A percentile compares a stretch with the other conserved stretches of the same genome.
Evolutionary conservation across 1,139 yeast genomes (phyloP).

Genomic region (Casaregolazyma suthepensis): DNA sequence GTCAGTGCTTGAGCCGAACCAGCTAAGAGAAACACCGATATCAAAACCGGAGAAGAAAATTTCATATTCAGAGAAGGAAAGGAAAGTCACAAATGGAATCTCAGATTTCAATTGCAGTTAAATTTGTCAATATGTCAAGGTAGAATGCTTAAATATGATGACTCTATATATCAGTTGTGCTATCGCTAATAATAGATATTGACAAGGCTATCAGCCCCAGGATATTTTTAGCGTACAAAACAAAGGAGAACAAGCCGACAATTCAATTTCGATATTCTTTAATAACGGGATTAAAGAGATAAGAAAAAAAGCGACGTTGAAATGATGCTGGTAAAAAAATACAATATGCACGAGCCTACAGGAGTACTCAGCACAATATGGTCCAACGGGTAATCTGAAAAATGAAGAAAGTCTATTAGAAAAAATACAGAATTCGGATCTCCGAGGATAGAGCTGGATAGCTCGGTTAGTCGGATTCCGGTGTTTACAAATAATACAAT

Average conservation of each 20-base stretch:
- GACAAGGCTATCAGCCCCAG: neutral
- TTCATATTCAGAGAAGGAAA: neutral
- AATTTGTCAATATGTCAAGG: neutral
- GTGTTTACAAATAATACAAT: too few relatives aligned
- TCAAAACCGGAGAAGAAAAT: neutral
- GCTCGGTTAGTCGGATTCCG: too few relatives aligned
- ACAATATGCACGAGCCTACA: neutral
- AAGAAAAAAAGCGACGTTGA: neutral
- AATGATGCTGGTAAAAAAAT: neutral
- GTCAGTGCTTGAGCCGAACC: conserved; percentile 2
- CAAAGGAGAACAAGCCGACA: neutral
- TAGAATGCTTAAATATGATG: neutral
- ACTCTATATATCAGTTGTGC: neutral
- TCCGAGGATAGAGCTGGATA: neutral
- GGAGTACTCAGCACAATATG: neutral
- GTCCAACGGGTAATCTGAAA: neutral
- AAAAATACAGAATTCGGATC: neutral
- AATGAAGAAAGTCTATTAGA: neutral
- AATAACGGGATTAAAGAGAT: neutral
- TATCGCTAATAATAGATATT: neutral
- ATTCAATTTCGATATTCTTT: too few relatives aligned
- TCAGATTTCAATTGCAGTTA: neutral
- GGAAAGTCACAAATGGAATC: too few relatives aligned
- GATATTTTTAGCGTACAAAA: neutral
- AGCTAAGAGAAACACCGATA: neutral